Conservation (phyloP, 2,329 filamentous ascomycete genomes). For the Fusarium ambrosium region DNA sequence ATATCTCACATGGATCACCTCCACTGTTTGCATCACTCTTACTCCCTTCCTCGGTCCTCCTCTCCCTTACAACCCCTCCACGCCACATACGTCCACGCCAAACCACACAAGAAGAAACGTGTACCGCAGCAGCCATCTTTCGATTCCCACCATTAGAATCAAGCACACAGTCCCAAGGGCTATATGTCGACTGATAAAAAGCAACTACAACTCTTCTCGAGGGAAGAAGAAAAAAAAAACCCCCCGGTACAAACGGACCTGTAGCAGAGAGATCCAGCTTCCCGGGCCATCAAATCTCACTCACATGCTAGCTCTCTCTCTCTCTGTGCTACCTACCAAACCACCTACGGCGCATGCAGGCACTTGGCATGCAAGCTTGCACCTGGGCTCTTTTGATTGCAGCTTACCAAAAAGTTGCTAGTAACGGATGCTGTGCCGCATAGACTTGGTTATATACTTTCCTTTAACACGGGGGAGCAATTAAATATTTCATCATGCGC, state of each 20-base stretch:
- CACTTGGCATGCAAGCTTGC: neutral
- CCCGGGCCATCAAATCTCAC: neutral
- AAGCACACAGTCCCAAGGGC: neutral
- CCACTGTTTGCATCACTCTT: neutral
- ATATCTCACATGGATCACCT: neutral
- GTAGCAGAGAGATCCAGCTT: neutral
- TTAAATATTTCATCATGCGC: neutral
- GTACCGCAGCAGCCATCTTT: slow-evolving; percentile 16
- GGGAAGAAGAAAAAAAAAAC: neutral
- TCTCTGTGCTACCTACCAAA: neutral
- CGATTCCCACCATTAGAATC: neutral
- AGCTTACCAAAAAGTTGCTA: neutral
- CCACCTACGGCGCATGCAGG: neutral
- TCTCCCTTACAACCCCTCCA: slow-evolving; percentile 24
- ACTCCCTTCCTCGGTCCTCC: slow-evolving; percentile 8
- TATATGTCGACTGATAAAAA: slow-evolving; percentile 1
- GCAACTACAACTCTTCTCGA: neutral
- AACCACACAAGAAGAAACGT: slow-evolving; percentile 14
- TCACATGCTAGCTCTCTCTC: neutral
- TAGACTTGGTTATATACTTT: neutral
- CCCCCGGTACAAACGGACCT: neutral
- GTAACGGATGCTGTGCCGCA: neutral
- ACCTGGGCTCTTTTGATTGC: neutral
- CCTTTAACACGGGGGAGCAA: neutral
- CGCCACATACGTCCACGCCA: slow-evolving; percentile 39